phyloP scores from a whole-genome alignment of 345 rosid species.

The Euphorbia peplus region DNA sequence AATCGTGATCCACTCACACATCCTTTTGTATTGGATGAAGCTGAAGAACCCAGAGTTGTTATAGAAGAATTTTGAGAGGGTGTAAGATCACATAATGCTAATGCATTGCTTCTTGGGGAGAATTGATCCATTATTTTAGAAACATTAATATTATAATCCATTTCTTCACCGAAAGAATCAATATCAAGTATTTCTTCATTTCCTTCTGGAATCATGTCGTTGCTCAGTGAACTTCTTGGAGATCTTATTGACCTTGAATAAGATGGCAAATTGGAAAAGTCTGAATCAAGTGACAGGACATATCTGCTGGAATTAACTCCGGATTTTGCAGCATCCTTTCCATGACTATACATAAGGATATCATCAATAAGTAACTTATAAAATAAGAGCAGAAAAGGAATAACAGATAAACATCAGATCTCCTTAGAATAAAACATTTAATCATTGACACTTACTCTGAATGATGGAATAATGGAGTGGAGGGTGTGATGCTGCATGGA shows the following conservation, averaged over 20 bases:
- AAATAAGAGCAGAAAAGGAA: not conserved
- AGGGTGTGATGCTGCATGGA: slow-evolving; percentile 33
- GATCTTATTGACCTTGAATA: slow-evolving; percentile 26
- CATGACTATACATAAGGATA: slow-evolving; percentile 29
- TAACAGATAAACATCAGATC: not conserved
- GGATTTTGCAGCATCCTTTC: slow-evolving; percentile 39
- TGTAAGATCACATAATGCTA: slow-evolving; percentile 31
- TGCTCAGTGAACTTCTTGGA: slow-evolving; percentile 24
- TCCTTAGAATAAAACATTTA: slow-evolving; percentile 4
- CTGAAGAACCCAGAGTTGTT: slow-evolving; percentile 21
- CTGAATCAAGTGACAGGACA: slow-evolving; percentile 36
- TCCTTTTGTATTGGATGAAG: slow-evolving; percentile 35
- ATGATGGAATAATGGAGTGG: slow-evolving; percentile 45
- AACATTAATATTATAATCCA: slow-evolving; percentile 22
- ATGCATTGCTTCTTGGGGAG: slow-evolving; percentile 28
- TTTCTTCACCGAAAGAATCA: slow-evolving; percentile 21
- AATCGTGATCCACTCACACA: slow-evolving; percentile 25
- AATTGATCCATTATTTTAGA: slow-evolving; percentile 23
- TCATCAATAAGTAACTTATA: slow-evolving; percentile 4
- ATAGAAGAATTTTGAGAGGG: slow-evolving; percentile 28
- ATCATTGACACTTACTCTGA: slow-evolving; percentile 35
- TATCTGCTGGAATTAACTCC: slow-evolving; percentile 24
- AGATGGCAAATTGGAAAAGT: slow-evolving; percentile 28
- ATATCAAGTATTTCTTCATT: slow-evolving; percentile 25
- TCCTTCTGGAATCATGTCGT: slow-evolving; percentile 26